phyloP scores from a whole-genome alignment of 306 rosid species.

The Malus domestica region DNA sequence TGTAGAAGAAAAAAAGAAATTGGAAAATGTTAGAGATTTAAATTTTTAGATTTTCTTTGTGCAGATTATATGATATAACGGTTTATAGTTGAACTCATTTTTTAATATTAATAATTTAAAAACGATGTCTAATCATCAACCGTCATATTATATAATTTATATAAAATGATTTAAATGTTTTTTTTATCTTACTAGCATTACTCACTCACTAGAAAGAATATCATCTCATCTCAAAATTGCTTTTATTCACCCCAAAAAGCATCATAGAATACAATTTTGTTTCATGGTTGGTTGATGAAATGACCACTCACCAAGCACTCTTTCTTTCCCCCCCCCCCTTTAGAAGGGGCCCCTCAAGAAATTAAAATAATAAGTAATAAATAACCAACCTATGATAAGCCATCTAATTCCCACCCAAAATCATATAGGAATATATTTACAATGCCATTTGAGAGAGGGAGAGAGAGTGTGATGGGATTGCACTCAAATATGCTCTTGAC shows the following conservation, averaged over 20 bases:
- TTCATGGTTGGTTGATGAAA: constrained; percentile 50
- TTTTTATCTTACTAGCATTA: too few species aligned
- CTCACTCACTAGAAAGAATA: constrained; percentile 7
- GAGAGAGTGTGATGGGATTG: constrained; percentile 44
- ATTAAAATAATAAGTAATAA: neutral
- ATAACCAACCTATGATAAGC: constrained; percentile 11
- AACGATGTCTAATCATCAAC: accelerated
- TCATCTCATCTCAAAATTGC: constrained; percentile 28
- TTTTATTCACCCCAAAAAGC: constrained; percentile 38
- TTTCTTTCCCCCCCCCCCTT: constrained; percentile 5
- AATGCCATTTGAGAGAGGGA: constrained; percentile 21
- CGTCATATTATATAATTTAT: too few species aligned
- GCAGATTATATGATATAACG: too few species aligned
- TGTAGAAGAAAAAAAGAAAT: too few species aligned
- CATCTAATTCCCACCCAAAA: constrained; percentile 20
- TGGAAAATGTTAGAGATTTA: too few species aligned
- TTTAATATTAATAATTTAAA: too few species aligned
- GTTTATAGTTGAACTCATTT: too few species aligned
- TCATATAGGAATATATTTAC: constrained; percentile 23
- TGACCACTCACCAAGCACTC: constrained; percentile 67
- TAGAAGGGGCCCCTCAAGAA: constrained; percentile 5
- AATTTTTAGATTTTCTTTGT: too few species aligned
- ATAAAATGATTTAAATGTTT: too few species aligned
- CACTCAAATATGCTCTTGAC: constrained; percentile 65
- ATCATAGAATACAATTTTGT: constrained; percentile 47